A percentile compares a stretch with the other conserved stretches of the same genome.
These are phyloP conservation scores for Cryptococcus sp. DNA, from an alignment of 1,284 basidiomycete genomes.

Conservation along the genomic window DNA sequence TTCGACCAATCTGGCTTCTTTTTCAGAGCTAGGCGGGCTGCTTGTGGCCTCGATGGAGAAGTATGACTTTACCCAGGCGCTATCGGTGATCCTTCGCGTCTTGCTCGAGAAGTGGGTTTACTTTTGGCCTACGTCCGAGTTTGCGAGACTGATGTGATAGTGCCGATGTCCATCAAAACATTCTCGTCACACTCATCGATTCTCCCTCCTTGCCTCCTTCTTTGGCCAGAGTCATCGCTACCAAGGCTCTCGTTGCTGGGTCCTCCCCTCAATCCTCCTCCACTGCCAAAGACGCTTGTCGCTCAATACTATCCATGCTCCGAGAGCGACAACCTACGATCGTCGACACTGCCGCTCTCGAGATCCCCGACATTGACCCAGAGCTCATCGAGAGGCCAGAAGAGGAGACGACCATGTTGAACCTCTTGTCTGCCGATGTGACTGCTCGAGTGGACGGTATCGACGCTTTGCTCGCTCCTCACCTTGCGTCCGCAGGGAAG, in stretches of 20 bases:
- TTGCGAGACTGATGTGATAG: not conserved
- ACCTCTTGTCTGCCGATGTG: conserved; percentile 42
- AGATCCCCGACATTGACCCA: conserved; percentile 11
- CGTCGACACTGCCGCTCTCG: conserved; percentile 29
- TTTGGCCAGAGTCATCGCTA: conserved; percentile 23
- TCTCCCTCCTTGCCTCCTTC: conserved; percentile 20
- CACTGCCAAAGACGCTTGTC: conserved; percentile 17
- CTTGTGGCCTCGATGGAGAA: conserved; percentile 36
- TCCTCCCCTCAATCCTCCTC: conserved; percentile 7
- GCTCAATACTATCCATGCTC: conserved; percentile 28
- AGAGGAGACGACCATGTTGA: conserved; percentile 7
- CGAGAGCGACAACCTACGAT: conserved; percentile 39
- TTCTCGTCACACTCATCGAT: conserved; percentile 25
- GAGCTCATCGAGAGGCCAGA: conserved; percentile 15
- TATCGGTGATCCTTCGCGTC: conserved; percentile 19
- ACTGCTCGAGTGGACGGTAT: conserved; percentile 44
- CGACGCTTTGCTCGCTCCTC: conserved; percentile 31
- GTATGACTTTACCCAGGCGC: conserved; percentile 36
- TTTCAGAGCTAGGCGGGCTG: conserved; percentile 31
- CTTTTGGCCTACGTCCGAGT: not conserved
- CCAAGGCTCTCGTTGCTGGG: conserved; percentile 21
- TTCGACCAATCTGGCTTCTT: conserved; percentile 18
- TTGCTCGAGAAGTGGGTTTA: conserved; percentile 19
- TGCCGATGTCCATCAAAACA: not conserved
- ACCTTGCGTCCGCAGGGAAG: conserved; percentile 6